phyloP scores from a whole-genome alignment of 768 basidiomycete species.

The Lepiota venenata region DNA sequence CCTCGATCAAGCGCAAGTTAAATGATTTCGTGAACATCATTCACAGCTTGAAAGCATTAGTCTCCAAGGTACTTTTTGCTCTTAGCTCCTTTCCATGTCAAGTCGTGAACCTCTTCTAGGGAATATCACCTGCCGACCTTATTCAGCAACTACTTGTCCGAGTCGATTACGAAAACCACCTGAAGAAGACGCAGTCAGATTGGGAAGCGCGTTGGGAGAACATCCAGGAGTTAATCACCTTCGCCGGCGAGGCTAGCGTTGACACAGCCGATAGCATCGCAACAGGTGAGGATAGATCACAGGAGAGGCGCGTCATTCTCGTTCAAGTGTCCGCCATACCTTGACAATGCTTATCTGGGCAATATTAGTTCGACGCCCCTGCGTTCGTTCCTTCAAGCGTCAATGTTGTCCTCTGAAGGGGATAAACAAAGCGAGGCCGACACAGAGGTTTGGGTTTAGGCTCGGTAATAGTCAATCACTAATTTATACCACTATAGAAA shows the following conservation, averaged over 20 bases:
- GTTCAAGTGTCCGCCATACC: not conserved
- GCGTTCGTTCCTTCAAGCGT: conserved; percentile 71
- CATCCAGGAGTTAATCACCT: conserved; percentile 79
- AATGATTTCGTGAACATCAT: conserved; percentile 57
- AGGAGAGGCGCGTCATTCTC: conserved; percentile 1
- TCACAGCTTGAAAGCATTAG: conserved; percentile 46
- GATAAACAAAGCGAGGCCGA: conserved; percentile 46
- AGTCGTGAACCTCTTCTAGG: conserved; percentile 31
- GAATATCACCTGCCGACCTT: conserved; percentile 57
- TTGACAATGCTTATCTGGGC: not conserved
- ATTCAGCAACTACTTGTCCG: conserved; percentile 55
- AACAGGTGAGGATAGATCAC: conserved; percentile 10
- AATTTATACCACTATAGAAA: conserved; percentile 42
- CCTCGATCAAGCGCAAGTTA: conserved; percentile 62
- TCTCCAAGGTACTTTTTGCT: conserved; percentile 43
- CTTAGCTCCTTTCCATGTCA: not conserved
- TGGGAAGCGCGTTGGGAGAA: conserved; percentile 83
- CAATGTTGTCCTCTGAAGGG: conserved; percentile 80
- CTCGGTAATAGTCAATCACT: not conserved
- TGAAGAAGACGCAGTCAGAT: conserved; percentile 70
- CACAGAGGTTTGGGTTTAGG: conserved; percentile 10
- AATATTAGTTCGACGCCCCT: conserved; percentile 46
- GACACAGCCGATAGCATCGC: conserved; percentile 25
- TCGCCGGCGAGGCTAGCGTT: conserved; percentile 51
- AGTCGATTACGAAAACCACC: conserved; percentile 62